Conservation (phyloP, 73 alveolate species). For the Strombidium stylifer region DNA sequence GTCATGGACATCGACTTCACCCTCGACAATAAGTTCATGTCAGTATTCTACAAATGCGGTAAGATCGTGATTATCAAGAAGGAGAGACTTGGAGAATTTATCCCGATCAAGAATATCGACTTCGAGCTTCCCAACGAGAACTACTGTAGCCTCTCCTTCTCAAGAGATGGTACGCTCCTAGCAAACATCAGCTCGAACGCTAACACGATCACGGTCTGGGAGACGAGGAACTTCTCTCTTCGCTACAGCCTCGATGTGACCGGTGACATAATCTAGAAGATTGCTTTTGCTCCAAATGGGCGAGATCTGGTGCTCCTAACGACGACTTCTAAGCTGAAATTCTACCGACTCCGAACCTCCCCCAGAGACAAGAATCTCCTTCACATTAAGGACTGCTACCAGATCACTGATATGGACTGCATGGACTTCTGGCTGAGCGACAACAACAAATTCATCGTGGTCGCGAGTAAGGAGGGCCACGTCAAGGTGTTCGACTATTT, state of each 20-base stretch:
- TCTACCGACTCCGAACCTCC: conserved; percentile 32
- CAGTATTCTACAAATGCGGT: conserved; percentile 37
- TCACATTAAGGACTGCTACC: conserved; percentile 49
- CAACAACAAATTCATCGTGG: conserved; percentile 42
- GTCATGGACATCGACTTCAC: conserved; percentile 44
- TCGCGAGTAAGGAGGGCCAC: conserved; percentile 60
- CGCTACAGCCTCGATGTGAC: conserved; percentile 53
- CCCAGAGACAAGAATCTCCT: too few relatives aligned
- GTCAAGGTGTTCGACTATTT: conserved; percentile 68
- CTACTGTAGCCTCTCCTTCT: conserved; percentile 44
- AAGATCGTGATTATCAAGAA: conserved; percentile 36
- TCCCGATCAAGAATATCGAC: conserved; percentile 59
- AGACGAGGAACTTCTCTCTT: conserved; percentile 56
- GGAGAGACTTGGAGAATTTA: conserved; percentile 36
- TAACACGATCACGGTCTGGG: conserved; percentile 56
- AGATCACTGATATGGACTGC: conserved; percentile 52
- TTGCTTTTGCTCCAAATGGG: conserved; percentile 55
- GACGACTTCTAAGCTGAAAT: conserved; percentile 48
- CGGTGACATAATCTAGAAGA: conserved; percentile 41
- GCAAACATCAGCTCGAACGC: conserved; percentile 61
- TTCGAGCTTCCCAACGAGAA: conserved; percentile 57
- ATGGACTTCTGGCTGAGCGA: conserved; percentile 42
- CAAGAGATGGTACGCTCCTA: conserved; percentile 48
- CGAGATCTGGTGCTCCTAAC: conserved; percentile 46
- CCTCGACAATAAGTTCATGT: conserved; percentile 34